Evolutionary conservation across 176 grass and related monocot genomes (phyloP).

Genomic region (Neostapfia colusana): DNA sequence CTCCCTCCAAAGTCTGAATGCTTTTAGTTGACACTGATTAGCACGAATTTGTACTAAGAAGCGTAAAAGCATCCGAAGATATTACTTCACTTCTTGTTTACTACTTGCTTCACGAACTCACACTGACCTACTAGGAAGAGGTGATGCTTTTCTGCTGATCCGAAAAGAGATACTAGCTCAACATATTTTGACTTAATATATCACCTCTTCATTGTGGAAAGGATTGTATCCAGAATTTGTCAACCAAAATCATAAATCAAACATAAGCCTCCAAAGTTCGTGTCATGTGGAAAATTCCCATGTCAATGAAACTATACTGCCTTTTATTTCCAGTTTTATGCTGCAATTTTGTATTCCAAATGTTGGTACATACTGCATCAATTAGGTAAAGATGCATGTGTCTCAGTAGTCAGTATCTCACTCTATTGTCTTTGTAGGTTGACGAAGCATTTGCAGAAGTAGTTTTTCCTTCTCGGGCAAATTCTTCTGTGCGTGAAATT

Average conservation of each 20-base stretch:
- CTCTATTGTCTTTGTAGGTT: slow-evolving; percentile 78
- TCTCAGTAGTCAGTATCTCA: slow-evolving; percentile 47
- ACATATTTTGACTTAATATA: not conserved
- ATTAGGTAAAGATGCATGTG: slow-evolving; percentile 34
- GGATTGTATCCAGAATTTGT: slow-evolving; percentile 23
- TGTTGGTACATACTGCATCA: not conserved
- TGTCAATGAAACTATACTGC: slow-evolving; percentile 26
- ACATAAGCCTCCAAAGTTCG: slow-evolving; percentile 3
- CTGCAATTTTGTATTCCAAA: slow-evolving; percentile 12
- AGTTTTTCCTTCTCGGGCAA: slow-evolving; percentile 90
- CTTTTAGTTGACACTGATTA: not conserved
- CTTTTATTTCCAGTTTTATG: slow-evolving; percentile 22
- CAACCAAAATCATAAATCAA: slow-evolving; percentile 27
- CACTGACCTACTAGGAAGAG: not conserved
- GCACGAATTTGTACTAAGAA: not conserved
- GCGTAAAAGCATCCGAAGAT: not conserved
- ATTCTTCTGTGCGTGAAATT: slow-evolving; percentile 96
- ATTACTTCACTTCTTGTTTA: not conserved
- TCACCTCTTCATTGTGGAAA: slow-evolving; percentile 28
- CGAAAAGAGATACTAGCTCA: slow-evolving; percentile 8
- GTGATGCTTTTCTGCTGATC: slow-evolving; percentile 2
- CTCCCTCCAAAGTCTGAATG: not conserved
- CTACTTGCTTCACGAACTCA: not conserved
- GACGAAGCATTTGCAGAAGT: slow-evolving; percentile 73
- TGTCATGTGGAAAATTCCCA: not conserved